Conservation (phyloP, 306 rosid genomes). For the Dryas alaskensis region DNA sequence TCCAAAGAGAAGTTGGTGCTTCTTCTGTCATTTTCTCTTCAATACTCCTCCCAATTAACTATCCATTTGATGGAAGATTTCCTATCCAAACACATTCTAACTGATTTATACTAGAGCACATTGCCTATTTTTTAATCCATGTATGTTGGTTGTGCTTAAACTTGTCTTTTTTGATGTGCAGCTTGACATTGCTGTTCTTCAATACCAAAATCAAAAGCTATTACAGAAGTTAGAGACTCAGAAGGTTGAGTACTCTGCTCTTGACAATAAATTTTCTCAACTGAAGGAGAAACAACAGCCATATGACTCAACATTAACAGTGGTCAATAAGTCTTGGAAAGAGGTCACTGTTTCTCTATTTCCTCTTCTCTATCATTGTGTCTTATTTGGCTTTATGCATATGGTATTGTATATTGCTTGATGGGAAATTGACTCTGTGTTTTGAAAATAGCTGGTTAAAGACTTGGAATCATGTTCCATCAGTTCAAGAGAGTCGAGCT, state of each 20-base stretch:
- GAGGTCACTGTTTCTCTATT: conserved; percentile 41
- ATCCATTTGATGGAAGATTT: background rate
- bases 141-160: conserved; percentile 13
- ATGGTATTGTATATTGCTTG: conserved; percentile 27
- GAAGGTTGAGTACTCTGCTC: conserved; percentile 63
- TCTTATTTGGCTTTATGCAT: conserved; percentile 14
- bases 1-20: too few species aligned
- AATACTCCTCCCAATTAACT: background rate
- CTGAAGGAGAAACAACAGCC: conserved; percentile 68
- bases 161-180: conserved; percentile 39
- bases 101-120: background rate
- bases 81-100: background rate
- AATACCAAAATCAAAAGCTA: conserved; percentile 89
- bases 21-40: too few species aligned
- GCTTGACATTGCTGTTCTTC: conserved; percentile 85
- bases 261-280: conserved; percentile 59
- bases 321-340: conserved; percentile 72
- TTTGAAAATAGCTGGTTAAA: conserved; percentile 55
- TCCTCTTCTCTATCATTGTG: conserved; percentile 17
- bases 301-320: conserved; percentile 50
- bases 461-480: conserved; percentile 66
- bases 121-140: background rate
- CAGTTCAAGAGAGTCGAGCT: conserved; percentile 40
- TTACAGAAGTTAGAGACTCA: conserved; percentile 84
- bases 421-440: conserved; percentile 24